phyloP scores from a whole-genome alignment of 176 grass and related monocot species.

The Raddia distichophylla region DNA sequence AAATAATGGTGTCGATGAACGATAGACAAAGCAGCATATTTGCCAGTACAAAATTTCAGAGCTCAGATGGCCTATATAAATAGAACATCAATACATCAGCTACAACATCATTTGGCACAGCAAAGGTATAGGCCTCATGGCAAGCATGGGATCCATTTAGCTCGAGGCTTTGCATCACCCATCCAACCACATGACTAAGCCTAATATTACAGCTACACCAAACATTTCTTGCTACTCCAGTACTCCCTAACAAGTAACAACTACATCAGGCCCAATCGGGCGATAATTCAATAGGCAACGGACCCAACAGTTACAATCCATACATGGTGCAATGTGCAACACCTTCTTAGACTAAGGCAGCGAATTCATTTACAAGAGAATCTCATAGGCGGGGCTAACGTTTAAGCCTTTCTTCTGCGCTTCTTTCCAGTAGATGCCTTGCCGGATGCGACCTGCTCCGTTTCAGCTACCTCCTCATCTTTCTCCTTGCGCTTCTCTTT shows the following conservation, averaged over 20 bases:
- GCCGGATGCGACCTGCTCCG: conserved; percentile 42
- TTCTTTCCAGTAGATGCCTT: conserved; percentile 60
- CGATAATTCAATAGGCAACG: conserved; percentile 41
- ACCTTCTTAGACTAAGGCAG: conserved; percentile 33
- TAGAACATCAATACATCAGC: conserved; percentile 41
- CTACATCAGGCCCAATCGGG: conserved; percentile 38
- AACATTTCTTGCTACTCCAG: conserved; percentile 36
- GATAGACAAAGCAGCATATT: not conserved
- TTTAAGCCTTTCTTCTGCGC: conserved; percentile 64
- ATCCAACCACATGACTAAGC: conserved; percentile 36
- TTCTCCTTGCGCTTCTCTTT: conserved; percentile 55
- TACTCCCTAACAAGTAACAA: conserved; percentile 37
- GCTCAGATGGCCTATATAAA: conserved; percentile 45
- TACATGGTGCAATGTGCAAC: conserved; percentile 28
- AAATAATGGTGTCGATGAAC: not conserved
- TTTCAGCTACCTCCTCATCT: conserved; percentile 40
- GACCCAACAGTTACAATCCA: conserved; percentile 44
- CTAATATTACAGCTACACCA: conserved; percentile 53
- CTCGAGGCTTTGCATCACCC: conserved; percentile 21
- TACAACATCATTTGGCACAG: conserved; percentile 46
- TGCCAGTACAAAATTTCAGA: conserved; percentile 28
- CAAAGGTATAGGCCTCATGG: conserved; percentile 20
- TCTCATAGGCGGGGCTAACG: not conserved
- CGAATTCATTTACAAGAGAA: conserved; percentile 50
- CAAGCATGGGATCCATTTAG: conserved; percentile 27